Conservation (phyloP, 2,329 filamentous ascomycete genomes). For the Aspergillus sojae region DNA sequence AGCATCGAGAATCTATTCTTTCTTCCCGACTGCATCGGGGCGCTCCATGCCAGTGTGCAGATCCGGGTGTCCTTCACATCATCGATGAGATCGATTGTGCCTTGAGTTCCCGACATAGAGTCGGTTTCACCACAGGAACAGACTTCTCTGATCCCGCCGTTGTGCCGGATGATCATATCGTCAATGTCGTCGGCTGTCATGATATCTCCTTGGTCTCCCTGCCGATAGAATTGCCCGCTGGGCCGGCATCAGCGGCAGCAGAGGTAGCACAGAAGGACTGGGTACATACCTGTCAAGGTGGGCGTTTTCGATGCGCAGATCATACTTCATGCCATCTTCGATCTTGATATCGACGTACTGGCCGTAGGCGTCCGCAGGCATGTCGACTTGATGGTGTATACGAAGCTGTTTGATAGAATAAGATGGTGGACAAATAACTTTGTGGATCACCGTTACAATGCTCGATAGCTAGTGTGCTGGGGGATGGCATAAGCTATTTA, state of each 20-base stretch:
- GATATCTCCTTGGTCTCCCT: conserved; percentile 12
- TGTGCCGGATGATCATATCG: conserved; percentile 18
- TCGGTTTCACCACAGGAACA: conserved; percentile 14
- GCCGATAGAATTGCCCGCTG: conserved; percentile 17
- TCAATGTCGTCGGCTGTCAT: conserved; percentile 18
- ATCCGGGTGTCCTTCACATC: conserved; percentile 16
- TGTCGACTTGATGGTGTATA: background rate
- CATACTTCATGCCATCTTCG: conserved; percentile 17
- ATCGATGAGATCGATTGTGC: conserved; percentile 14
- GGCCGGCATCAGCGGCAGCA: background rate
- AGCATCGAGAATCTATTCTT: conserved; percentile 11
- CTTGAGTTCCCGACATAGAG: conserved; percentile 11
- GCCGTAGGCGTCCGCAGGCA: background rate
- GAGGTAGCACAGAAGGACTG: background rate
- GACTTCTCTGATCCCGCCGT: conserved; percentile 12
- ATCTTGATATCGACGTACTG: conserved; percentile 14
- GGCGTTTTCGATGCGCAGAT: conserved; percentile 18
- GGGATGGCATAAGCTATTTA: background rate
- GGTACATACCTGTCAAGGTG: conserved; percentile 13
- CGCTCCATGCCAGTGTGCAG: conserved; percentile 18
- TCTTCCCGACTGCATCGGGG: conserved; percentile 13
- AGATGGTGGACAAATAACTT: no score
- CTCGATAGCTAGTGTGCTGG: no score
- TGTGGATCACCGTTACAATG: background rate
- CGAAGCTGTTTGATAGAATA: background rate